Conservation (phyloP, 2,329 filamentous ascomycete genomes). For the Nothomitra cinnamomea region DNA sequence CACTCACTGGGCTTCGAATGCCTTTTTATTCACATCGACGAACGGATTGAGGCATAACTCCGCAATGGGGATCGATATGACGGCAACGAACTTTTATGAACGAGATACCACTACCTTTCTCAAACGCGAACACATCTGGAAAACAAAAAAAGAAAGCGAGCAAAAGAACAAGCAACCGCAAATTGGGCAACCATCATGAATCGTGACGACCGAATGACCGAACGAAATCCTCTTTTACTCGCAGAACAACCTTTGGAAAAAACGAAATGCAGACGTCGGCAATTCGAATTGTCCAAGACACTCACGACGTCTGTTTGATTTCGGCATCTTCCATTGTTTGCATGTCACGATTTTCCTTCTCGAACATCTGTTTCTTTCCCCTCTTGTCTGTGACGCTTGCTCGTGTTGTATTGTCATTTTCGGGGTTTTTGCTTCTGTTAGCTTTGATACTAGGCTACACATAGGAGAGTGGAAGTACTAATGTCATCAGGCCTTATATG, state of each 20-base stretch:
- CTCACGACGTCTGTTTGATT: neutral
- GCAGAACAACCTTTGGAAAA: neutral
- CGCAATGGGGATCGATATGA: slow-evolving; percentile 1
- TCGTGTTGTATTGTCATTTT: neutral
- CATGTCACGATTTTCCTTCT: slow-evolving; percentile 3
- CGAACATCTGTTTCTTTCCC: slow-evolving; percentile 1
- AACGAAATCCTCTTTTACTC: slow-evolving; percentile 1
- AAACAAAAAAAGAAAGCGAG: slow-evolving; percentile 1
- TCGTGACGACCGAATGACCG: slow-evolving; percentile 4
- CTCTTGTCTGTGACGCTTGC: neutral
- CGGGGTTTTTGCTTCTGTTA: neutral
- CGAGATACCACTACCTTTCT: neutral
- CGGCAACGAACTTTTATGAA: slow-evolving; percentile 2
- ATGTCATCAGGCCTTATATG: neutral
- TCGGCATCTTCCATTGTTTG: neutral
- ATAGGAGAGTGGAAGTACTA: neutral
- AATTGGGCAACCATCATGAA: slow-evolving; percentile 4
- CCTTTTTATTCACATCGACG: slow-evolving; percentile 1
- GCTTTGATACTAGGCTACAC: neutral
- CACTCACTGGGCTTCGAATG: neutral
- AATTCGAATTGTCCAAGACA: neutral
- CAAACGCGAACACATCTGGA: too few relatives aligned
- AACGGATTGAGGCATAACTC: neutral
- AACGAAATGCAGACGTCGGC: neutral
- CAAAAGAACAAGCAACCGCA: slow-evolving; percentile 2